Evolutionary conservation across 2,329 filamentous ascomycete species (phyloP), one percentile per base, ranked within the genome.

Genomic region (Didymella segeticola): DNA sequence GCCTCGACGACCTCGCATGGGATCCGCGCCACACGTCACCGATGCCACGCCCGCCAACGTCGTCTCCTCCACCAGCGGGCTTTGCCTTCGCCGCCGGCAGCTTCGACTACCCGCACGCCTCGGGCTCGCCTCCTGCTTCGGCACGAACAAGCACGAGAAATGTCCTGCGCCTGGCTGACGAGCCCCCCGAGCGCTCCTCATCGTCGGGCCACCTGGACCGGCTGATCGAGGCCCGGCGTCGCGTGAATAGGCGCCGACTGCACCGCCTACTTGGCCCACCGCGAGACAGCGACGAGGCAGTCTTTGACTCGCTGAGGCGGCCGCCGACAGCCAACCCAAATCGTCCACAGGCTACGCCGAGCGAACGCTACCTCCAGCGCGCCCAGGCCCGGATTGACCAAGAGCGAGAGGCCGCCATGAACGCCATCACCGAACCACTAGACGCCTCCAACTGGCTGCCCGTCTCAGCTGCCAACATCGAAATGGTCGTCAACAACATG

Each of bases 81-180:
- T 70, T 69, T 47, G 55, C 70, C 48, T 73, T 70, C 62, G 70
- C 70, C 29, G 69, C 70, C 29, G 76, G 75, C 56, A 70, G 68
- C 61, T 79, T 79, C 65, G 79, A 80, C 66, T 74, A 75, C 47
- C 78, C 79, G 19, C 75, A 77, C 37, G 78, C 78, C 34, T 72
- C 69, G n/a, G 53, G 66, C 6, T 69, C 71, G 5, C 56, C 64
- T 7, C 62, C 51, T 8, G 47, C 43, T 11, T 20, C 55, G n/a
- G 23, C 54, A 19, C 55, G 56, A 31, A 41, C 57, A 15, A 37
- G 42, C 1, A 29, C 52, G 19, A 34, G 54, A 9, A 57, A 56
- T 29, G 53, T 56, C 15, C 46, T 59, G 47, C 58, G 43, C 31
- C 27, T 55, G 8, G 43, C 56, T 29, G 43, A 55, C 26, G 60